Base-by-base conservation (phyloP, 768 basidiomycete genomes). In the Hygrophorus pudorinus region DNA sequence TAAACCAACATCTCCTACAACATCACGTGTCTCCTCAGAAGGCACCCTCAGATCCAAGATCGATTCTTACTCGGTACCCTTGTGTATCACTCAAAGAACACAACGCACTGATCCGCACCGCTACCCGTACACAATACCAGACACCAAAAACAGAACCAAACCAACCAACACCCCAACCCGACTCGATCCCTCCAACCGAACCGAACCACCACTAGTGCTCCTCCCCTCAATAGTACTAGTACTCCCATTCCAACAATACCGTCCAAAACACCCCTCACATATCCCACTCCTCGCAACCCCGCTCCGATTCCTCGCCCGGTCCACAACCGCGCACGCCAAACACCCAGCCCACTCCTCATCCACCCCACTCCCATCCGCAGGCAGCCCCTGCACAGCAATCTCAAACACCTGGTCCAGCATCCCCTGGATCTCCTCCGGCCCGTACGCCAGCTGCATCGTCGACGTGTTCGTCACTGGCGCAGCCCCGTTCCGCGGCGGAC, bases 291-390 rank as follows among this genome's bases (percentile, higher is more conserved):
- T 49, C 11, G 39, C 29, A 33, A 46, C 50, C 3, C 63, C 48
- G 11, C 14, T 37, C 18, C 50, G 47, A 36, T 56, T 41, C 27
- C 61, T 52, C 4, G 59, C 61, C 1, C 64, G 63, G 31, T 65
- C 64, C 18, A 63, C 45, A 21, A 44, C 40, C 10, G 71, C 66
- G 36, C 81, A 84, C 38, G 78, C 75, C 31, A 82, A 54, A 50
- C 78, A 81, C 41, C 61, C 66, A 1, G 73, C 65, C 66, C 71
- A 83, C 41, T 73, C 53, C 2, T 63, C 55, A 46, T 80, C 77
- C 21, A 65, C 56, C 40, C 60, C 68, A 6, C 65, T 57, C 10
- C 71, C 63, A 27, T 66, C 60, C 21, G 55, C 36, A 29, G 45
- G 27, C 50, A 68, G 68, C 16, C 73, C 75, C 21, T 60, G 62